These are phyloP conservation scores for Hypoxylon perforatum DNA, from an alignment of 495 filamentous ascomycete species.

Conservation along the genomic window DNA sequence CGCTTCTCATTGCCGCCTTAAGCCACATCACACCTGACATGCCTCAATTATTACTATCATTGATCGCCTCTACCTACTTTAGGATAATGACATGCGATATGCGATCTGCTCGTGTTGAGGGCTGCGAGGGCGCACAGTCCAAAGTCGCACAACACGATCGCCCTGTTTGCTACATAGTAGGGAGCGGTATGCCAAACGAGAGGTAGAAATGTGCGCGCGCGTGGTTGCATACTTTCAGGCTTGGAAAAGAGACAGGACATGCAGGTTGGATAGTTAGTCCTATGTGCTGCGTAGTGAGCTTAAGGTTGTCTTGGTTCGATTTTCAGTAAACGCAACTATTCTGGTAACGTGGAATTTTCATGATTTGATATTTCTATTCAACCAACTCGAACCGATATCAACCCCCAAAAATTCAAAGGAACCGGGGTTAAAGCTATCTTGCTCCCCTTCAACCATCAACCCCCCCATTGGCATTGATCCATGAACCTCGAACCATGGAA, in stretches of 20 bases:
- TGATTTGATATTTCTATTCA: conserved; percentile 23
- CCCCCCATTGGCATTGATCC: conserved; percentile 36
- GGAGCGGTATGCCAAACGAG: conserved; percentile 1
- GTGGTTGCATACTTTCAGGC: background rate
- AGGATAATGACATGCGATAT: conserved; percentile 36
- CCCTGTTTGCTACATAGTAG: conserved; percentile 33
- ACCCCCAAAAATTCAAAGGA: conserved; percentile 5
- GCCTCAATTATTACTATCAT: conserved; percentile 33
- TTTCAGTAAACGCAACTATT: conserved; percentile 12
- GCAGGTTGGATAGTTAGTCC: no score
- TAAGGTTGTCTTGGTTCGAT: background rate
- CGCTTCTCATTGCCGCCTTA: conserved; percentile 42
- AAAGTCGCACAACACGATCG: conserved; percentile 37
- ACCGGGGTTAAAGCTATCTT: conserved; percentile 13
- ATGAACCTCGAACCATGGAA: conserved; percentile 44
- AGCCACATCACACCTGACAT: conserved; percentile 42
- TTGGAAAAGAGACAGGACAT: no score
- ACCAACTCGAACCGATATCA: conserved; percentile 22
- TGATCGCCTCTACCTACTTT: conserved; percentile 37
- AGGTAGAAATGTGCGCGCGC: background rate
- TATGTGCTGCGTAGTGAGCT: background rate
- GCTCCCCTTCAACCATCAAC: background rate
- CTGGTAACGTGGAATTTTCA: conserved; percentile 14
- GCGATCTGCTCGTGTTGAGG: conserved; percentile 34
- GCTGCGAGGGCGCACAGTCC: background rate